Base-by-base conservation (phyloP, 768 basidiomycete species). In the Scleroderma citrinum region DNA sequence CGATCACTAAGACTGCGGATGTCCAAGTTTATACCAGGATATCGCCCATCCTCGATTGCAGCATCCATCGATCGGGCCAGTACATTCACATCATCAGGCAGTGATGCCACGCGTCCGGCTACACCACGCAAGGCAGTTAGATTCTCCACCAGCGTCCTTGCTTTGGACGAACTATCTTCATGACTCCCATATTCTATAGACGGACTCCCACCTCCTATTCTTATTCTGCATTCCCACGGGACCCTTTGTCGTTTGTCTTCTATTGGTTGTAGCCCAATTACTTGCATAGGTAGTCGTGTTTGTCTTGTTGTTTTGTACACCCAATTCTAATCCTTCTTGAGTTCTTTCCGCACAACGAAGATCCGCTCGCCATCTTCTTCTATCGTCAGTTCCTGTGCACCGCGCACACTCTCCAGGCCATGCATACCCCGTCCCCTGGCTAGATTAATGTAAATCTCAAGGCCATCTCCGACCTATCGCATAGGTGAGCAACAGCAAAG, bases 311-410 rank as follows among this genome's bases (percentile, higher is more conserved):
- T n/a, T n/a, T n/a, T n/a, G n/a, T n/a, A n/a, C n/a, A n/a, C n/a
- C n/a, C n/a, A n/a, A n/a, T n/a, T n/a, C 61, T 62, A 92, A 68
- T 92, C 89, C 68, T 86, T 87, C 79, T 92, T 92, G 65, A 92
- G 67, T 35, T 90, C 86, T 64, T 84, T 74, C 60, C 80, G 75
- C 53, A 91, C 72, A 19, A 91, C 74, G 61, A 90, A 92, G 48
- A 88, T 68, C 50, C 87, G 78, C 69, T 90, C 87, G 48, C 82
- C 82, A 29, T 83, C 85, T 10, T 70, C 69, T 16, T 71, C 76
- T 40, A 71, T 64, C 3, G 81, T 78, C 57, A 88, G 59, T 66
- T 92, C 90, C 61, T 82, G 78, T 24, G 79, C 59, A 21, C 82
- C 82, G 14, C 69, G 69, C 26, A 83, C 53, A 38, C 64, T 71